phyloP scores from a whole-genome alignment of 129 eudicot species.

The Helichrysum umbraculigerum region DNA sequence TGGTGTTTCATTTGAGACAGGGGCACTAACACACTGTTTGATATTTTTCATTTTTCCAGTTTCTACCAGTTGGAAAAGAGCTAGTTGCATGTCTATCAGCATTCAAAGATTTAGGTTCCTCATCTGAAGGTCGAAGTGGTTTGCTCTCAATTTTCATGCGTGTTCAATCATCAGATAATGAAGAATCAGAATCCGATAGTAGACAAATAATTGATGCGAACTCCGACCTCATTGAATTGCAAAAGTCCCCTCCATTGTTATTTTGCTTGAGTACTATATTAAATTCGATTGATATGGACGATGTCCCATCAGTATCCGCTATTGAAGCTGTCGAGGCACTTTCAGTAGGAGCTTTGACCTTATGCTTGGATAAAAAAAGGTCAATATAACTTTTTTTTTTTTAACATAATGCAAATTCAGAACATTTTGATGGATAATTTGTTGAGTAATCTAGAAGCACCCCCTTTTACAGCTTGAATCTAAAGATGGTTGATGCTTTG shows the following conservation, averaged over 20 bases:
- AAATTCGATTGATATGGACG: slow-evolving; percentile 52
- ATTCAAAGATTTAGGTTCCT: slow-evolving; percentile 57
- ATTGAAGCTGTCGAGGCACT: slow-evolving; percentile 59
- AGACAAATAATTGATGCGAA: slow-evolving; percentile 32
- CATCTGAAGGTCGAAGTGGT: slow-evolving; percentile 60
- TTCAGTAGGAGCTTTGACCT: slow-evolving; percentile 60
- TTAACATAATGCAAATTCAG: not conserved
- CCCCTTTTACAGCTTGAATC: slow-evolving; percentile 46
- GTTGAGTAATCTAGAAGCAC: not conserved
- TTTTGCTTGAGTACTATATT: slow-evolving; percentile 65
- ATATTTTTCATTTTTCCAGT: slow-evolving; percentile 34
- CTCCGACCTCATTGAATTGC: slow-evolving; percentile 47
- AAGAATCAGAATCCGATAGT: slow-evolving; percentile 46
- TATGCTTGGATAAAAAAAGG: slow-evolving; percentile 75
- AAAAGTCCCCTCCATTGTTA: slow-evolving; percentile 61
- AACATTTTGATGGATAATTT: slow-evolving; percentile 3
- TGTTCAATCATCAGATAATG: slow-evolving; percentile 37
- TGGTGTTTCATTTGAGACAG: slow-evolving; percentile 12
- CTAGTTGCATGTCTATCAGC: slow-evolving; percentile 71
- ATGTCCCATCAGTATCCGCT: slow-evolving; percentile 41
- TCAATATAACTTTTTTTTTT: slow-evolving; percentile 18
- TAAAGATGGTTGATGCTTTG: slow-evolving; percentile 64
- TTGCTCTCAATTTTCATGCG: slow-evolving; percentile 43
- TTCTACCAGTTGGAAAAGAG: slow-evolving; percentile 84
- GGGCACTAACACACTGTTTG: not conserved